Percentiles rank a stretch among this genome's conserved stretches.
phyloP scores from a whole-genome alignment of 306 rosid genomes.

The Amphicarpaea edgeworthii region DNA sequence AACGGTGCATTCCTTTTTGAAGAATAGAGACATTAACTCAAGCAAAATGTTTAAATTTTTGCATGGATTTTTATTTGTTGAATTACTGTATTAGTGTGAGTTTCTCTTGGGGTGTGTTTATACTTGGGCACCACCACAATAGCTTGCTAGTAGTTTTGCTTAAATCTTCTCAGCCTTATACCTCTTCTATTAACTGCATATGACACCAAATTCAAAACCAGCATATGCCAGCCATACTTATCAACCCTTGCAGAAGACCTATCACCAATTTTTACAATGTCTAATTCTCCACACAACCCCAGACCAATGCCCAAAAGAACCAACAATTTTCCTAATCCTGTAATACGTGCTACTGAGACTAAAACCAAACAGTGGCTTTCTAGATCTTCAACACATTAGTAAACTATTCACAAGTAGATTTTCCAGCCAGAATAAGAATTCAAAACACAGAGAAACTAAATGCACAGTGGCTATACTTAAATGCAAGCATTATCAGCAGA shows the following conservation, averaged over 20 bases:
- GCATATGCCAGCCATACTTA: conserved; percentile 5
- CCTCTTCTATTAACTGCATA: conserved; percentile 3
- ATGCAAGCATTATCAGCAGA: conserved; percentile 30
- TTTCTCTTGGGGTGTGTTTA: conserved; percentile 11
- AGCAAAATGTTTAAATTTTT: neutral
- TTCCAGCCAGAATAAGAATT: conserved; percentile 34
- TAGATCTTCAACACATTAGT: conserved; percentile 9
- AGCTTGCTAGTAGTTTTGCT: conserved; percentile 16
- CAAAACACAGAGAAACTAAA: conserved; percentile 17
- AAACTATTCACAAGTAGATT: conserved; percentile 10
- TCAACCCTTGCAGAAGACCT: conserved; percentile 17
- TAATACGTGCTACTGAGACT: neutral
- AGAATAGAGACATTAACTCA: neutral
- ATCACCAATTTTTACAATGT: conserved; percentile 28
- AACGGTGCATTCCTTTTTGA: neutral
- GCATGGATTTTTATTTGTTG: neutral
- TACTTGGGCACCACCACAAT: conserved; percentile 3
- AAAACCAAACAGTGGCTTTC: neutral
- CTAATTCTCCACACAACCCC: neutral
- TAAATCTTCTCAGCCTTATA: neutral
- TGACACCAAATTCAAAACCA: conserved; percentile 2
- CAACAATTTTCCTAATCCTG: conserved; percentile 20
- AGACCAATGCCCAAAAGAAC: conserved; percentile 27
- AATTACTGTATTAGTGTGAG: conserved; percentile 20
- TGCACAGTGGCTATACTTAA: conserved; percentile 10